Conservation (phyloP, 2,329 filamentous ascomycete genomes). For the Ascochyta lentis region DNA sequence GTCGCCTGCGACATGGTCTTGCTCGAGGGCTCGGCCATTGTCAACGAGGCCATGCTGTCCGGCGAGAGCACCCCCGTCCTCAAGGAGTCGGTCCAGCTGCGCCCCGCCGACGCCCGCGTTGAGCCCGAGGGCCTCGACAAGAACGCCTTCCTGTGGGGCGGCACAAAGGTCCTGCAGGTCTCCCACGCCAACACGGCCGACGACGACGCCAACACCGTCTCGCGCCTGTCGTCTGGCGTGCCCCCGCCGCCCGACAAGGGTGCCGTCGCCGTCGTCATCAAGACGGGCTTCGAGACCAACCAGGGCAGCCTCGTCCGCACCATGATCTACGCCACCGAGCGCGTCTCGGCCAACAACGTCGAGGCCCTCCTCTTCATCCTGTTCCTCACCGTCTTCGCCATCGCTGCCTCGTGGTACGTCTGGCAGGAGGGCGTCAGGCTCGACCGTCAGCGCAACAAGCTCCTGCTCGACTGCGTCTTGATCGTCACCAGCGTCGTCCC, state of each 20-base stretch:
- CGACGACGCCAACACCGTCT: slow-evolving; percentile 63
- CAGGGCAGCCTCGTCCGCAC: slow-evolving; percentile 97
- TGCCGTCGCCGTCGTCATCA: slow-evolving; percentile 90
- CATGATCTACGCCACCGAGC: slow-evolving; percentile 99
- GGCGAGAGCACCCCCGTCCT: slow-evolving; percentile 96
- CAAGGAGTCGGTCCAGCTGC: slow-evolving; percentile 93
- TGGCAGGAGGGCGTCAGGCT: slow-evolving; percentile 95
- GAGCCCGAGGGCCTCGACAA: slow-evolving; percentile 95
- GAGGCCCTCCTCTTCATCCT: slow-evolving; percentile 98
- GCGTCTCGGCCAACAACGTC: slow-evolving; percentile 96
- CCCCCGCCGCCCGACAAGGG: slow-evolving; percentile 89
- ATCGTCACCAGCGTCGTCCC: slow-evolving; percentile 98
- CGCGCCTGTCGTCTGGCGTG: slow-evolving; percentile 76
- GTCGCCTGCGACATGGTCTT: slow-evolving; percentile 97
- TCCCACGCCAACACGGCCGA: slow-evolving; percentile 84
- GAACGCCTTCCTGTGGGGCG: slow-evolving; percentile 94
- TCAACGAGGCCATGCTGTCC: slow-evolving; percentile 99
- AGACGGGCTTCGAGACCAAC: slow-evolving; percentile 98
- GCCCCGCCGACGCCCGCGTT: slow-evolving; percentile 78
- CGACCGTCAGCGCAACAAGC: slow-evolving; percentile 96
- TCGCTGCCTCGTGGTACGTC: slow-evolving; percentile 98
- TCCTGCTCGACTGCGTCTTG: slow-evolving; percentile 94
- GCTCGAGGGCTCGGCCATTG: slow-evolving; percentile 93
- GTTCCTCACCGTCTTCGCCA: slow-evolving; percentile 93
- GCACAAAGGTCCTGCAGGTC: slow-evolving; percentile 95